Evolutionary conservation across 805 yeast species (phyloP).

Genomic region (Lachancea fermentati): DNA sequence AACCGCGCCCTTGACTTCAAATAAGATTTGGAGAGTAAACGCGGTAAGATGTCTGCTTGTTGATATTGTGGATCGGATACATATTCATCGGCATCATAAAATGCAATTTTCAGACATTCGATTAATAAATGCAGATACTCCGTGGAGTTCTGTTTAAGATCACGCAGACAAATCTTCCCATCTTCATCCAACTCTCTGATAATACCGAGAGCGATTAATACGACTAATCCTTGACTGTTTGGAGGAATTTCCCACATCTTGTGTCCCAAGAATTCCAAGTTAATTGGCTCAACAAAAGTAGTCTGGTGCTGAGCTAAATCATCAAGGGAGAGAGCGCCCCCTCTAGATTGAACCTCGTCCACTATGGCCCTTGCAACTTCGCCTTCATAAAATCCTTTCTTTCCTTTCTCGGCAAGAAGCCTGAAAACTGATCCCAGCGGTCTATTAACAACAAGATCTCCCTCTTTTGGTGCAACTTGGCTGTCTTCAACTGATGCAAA

Average conservation of each 20-base stretch:
- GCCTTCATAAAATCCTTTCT: conserved; percentile 65
- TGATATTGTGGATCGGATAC: conserved; percentile 56
- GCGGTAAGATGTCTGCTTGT: conserved; percentile 32
- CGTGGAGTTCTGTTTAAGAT: conserved; percentile 56
- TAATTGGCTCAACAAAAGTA: conserved; percentile 60
- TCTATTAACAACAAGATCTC: conserved; percentile 50
- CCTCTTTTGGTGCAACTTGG: conserved; percentile 47
- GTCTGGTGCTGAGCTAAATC: conserved; percentile 58
- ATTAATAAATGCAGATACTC: conserved; percentile 66
- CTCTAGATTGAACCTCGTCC: conserved; percentile 43
- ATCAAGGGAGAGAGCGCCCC: conserved; percentile 49
- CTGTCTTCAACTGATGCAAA: conserved; percentile 37
- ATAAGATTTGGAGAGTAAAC: conserved; percentile 44
- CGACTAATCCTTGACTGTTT: conserved; percentile 76
- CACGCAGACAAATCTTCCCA: conserved; percentile 39
- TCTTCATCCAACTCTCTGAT: conserved; percentile 47
- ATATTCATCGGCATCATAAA: conserved; percentile 69
- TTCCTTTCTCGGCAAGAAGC: conserved; percentile 50
- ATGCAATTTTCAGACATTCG: conserved; percentile 66
- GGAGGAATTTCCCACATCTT: conserved; percentile 81
- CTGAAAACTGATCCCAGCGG: conserved; percentile 49
- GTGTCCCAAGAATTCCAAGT: conserved; percentile 45
- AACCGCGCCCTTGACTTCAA: conserved; percentile 44
- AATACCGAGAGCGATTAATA: conserved; percentile 63
- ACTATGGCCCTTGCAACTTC: conserved; percentile 63